Conservation (phyloP, 306 rosid genomes). For the Casuarina equisetifolia region DNA sequence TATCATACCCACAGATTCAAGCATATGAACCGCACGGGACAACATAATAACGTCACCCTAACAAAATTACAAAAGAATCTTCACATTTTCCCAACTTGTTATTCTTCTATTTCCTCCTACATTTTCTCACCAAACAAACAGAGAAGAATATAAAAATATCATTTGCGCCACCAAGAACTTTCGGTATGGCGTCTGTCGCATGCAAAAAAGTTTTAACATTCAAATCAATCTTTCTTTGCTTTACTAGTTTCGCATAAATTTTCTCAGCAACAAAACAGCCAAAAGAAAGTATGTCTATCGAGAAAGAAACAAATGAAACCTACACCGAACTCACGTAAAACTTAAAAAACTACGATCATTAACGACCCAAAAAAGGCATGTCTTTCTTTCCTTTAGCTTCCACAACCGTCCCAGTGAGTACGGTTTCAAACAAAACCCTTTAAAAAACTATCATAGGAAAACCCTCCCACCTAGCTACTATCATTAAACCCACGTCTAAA, state of each 20-base stretch:
- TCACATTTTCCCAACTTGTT: no score
- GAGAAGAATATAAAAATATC: neutral
- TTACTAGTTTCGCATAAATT: neutral
- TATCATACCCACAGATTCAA: neutral
- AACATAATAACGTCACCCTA: neutral
- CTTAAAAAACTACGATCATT: no score
- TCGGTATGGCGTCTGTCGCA: no score
- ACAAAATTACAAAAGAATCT: no score
- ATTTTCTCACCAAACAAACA: constrained; percentile 13
- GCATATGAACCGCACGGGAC: neutral
- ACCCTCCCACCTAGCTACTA: neutral
- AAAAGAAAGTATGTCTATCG: no score
- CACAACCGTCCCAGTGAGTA: neutral
- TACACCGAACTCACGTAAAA: no score
- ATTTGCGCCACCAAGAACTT: no score
- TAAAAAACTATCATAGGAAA: neutral
- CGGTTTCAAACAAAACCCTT: neutral
- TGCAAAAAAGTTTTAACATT: no score
- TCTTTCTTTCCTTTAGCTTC: neutral
- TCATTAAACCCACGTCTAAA: neutral
- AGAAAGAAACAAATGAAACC: no score
- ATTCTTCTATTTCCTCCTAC: neutral
- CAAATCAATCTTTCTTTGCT: neutral
- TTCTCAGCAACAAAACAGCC: neutral
- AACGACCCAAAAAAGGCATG: no score